A percentile compares a stretch with the other conserved stretches of the same genome.
These are phyloP conservation scores for Zoysia japonica DNA, from an alignment of 176 grass and related monocot species.

Conservation along the genomic window DNA sequence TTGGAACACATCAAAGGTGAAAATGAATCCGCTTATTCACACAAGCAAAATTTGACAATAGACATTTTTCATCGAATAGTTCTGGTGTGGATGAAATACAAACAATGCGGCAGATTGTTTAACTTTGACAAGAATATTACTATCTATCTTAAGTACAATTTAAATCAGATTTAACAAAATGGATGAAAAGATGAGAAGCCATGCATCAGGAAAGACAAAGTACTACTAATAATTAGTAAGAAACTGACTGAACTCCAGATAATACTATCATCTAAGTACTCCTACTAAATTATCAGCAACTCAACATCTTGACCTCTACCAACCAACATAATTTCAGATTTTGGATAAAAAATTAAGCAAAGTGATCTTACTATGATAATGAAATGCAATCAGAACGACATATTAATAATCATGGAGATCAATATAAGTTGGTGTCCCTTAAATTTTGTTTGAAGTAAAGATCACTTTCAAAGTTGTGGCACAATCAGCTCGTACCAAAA, in stretches of 20 bases:
- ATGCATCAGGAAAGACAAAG: neutral
- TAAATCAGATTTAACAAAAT: conserved; percentile 12
- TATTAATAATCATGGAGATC: conserved; percentile 5
- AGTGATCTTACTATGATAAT: conserved; percentile 17
- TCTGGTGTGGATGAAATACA: too few species aligned
- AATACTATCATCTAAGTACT: neutral
- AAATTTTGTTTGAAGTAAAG: conserved; percentile 35
- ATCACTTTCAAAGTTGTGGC: conserved; percentile 13
- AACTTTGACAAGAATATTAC: neutral
- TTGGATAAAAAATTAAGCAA: conserved; percentile 13
- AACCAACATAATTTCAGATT: conserved; percentile 29
- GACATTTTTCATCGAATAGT: neutral
- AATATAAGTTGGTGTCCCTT: neutral
- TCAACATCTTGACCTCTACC: neutral
- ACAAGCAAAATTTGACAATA: neutral
- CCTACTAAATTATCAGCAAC: conserved; percentile 19
- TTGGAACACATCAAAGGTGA: too few species aligned
- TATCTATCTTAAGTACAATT: neutral
- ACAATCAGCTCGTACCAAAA: neutral
- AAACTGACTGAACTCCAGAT: too few species aligned
- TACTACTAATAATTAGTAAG: too few species aligned
- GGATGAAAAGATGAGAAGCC: conserved; percentile 4
- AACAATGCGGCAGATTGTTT: too few species aligned
- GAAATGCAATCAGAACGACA: conserved; percentile 2
- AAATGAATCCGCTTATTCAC: too few species aligned